Conservation (phyloP, 192 early-diverging fungal genomes). For the Umbelopsis isabellina region DNA sequence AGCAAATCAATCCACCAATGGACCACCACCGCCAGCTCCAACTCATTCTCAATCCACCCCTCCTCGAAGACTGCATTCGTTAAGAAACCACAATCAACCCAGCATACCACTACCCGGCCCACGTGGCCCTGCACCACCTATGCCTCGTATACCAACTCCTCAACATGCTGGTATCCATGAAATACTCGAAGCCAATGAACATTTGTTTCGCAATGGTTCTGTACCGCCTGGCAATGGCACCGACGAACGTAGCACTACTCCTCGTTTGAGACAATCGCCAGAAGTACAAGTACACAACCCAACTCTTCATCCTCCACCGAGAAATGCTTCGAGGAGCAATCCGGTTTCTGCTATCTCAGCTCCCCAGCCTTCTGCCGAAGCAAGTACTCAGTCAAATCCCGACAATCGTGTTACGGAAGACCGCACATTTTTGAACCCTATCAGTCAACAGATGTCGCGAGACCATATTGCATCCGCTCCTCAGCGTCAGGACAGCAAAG, state of each 20-base stretch:
- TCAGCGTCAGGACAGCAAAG: neutral
- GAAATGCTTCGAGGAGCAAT: neutral
- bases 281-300: neutral
- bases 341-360: neutral
- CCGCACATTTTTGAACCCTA: no score
- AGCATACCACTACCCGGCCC: neutral
- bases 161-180: neutral
- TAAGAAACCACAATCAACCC: slow-evolving; percentile 6
- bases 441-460: no score
- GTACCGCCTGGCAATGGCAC: neutral
- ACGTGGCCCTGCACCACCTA: neutral
- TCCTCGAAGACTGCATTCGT: slow-evolving; percentile 5
- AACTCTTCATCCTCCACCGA: slow-evolving; percentile 13
- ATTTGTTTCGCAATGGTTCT: slow-evolving; percentile 1
- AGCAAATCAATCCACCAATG: neutral
- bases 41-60: slow-evolving; percentile 14
- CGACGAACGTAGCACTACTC: neutral
- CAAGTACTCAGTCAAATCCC: no score
- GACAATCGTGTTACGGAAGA: no score
- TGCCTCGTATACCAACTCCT: slow-evolving; percentile 1
- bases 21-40: neutral
- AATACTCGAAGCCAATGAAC: neutral
- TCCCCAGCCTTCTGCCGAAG: neutral
- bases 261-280: slow-evolving; percentile 1
- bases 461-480: neutral